These are phyloP conservation scores for Ogataea parapolymorpha DNA, from an alignment of 805 yeast genomes.

Conservation along the genomic window DNA sequence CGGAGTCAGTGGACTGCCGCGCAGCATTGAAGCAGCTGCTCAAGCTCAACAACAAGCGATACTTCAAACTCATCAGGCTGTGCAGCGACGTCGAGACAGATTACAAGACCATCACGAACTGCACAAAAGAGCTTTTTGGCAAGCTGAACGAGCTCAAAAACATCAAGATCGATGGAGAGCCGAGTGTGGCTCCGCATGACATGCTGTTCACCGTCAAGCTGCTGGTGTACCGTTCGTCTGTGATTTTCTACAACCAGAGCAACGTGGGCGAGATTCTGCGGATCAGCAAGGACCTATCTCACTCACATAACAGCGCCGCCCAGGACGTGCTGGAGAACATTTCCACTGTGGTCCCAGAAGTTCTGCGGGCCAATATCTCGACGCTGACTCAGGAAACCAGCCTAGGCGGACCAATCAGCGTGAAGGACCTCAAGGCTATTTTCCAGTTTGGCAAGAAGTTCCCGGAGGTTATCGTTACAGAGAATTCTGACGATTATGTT, in stretches of 20 bases:
- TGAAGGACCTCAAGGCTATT: slow-evolving; percentile 52
- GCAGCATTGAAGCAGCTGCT: slow-evolving; percentile 51
- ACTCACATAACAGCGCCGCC: slow-evolving; percentile 36
- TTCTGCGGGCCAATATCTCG: slow-evolving; percentile 57
- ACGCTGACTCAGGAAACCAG: slow-evolving; percentile 38
- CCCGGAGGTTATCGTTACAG: slow-evolving; percentile 38
- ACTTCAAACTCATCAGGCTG: slow-evolving; percentile 50
- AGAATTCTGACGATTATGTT: slow-evolving; percentile 39
- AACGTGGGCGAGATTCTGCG: slow-evolving; percentile 55
- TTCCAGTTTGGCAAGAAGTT: slow-evolving; percentile 54
- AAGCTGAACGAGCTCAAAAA: slow-evolving; percentile 53
- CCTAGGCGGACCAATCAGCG: slow-evolving; percentile 17
- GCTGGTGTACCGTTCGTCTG: slow-evolving; percentile 58
- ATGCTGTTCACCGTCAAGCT: slow-evolving; percentile 53
- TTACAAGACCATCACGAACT: slow-evolving; percentile 54
- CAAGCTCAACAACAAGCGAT: slow-evolving; percentile 55
- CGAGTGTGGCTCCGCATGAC: slow-evolving; percentile 42
- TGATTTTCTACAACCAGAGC: slow-evolving; percentile 61
- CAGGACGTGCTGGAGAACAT: slow-evolving; percentile 57
- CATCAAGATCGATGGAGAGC: slow-evolving; percentile 32
- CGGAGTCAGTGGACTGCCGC: slow-evolving; percentile 46
- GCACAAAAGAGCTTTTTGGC: slow-evolving; percentile 59
- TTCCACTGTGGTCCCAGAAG: slow-evolving; percentile 58
- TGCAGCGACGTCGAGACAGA: slow-evolving; percentile 58
- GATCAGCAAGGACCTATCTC: slow-evolving; percentile 36